Evolutionary conservation across 371 early-diverging fungal genomes (phyloP).

Genomic region (Zopfochytrium polystomum): DNA sequence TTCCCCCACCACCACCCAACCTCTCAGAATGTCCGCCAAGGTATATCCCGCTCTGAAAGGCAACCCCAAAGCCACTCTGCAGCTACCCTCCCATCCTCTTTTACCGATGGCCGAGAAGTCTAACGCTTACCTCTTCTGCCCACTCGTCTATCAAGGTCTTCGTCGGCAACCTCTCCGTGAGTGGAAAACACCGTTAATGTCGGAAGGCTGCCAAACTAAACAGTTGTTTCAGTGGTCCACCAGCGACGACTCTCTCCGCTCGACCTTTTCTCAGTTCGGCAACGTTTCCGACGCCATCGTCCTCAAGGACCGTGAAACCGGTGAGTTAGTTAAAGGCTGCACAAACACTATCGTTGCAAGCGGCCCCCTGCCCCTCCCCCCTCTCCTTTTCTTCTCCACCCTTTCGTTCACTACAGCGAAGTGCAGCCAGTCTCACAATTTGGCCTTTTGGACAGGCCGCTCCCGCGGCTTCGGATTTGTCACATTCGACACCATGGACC

Average conservation of each 20-base stretch:
- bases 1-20: too few species aligned
- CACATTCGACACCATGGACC: slow-evolving; percentile 49
- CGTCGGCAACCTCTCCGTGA: slow-evolving; percentile 80
- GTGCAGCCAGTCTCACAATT: not conserved
- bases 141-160: too few species aligned
- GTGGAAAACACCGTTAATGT: not conserved
- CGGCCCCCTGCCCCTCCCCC: slow-evolving; percentile 47
- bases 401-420: slow-evolving; percentile 1
- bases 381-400: slow-evolving; percentile 15
- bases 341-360: not conserved
- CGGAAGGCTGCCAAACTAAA: not conserved
- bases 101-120: too few species aligned
- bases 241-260: slow-evolving; percentile 61
- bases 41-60: too few species aligned
- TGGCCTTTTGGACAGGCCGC: slow-evolving; percentile 42
- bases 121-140: too few species aligned
- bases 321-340: slow-evolving; percentile 19
- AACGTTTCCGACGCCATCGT: slow-evolving; percentile 69
- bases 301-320: slow-evolving; percentile 75
- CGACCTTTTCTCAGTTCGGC: slow-evolving; percentile 51
- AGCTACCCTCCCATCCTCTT: too few species aligned
- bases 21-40: too few species aligned
- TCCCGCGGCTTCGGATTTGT: slow-evolving; percentile 83
- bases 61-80: too few species aligned
- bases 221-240: slow-evolving; percentile 65